phyloP scores from a whole-genome alignment of 2,329 filamentous ascomycete genomes.

The Capronia epimyces region DNA sequence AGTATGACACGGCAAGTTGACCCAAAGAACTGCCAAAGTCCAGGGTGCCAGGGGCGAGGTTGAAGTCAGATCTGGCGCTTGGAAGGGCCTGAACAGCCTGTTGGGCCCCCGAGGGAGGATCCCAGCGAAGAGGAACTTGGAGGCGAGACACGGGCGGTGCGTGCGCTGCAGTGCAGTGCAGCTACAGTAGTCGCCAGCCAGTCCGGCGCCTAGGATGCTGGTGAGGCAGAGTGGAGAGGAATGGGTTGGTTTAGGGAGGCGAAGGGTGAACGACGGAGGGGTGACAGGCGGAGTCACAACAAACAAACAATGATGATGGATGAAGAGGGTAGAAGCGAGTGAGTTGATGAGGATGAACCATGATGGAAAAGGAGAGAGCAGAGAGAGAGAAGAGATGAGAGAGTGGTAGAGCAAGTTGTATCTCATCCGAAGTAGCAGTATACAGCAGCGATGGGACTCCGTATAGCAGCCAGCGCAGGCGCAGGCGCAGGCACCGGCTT shows the following conservation, averaged over 20 bases:
- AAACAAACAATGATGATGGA: slow-evolving; percentile 10
- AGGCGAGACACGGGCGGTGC: neutral
- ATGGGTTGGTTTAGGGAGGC: slow-evolving; percentile 1
- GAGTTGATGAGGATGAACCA: neutral
- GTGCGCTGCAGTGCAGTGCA: neutral
- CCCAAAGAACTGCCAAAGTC: neutral
- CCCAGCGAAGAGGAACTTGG: neutral
- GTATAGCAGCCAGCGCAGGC: neutral
- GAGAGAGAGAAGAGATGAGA: neutral
- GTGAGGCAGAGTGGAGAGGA: neutral
- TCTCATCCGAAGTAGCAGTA: neutral
- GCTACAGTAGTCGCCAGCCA: neutral
- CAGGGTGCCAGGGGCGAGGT: neutral
- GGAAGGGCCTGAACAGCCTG: slow-evolving; percentile 1
- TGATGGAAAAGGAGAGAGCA: neutral
- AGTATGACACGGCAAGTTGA: neutral
- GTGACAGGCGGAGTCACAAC: slow-evolving; percentile 18
- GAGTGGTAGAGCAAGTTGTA: neutral
- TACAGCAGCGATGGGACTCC: too few relatives aligned
- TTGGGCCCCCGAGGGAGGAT: neutral
- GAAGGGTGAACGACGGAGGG: slow-evolving; percentile 3
- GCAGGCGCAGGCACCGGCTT: neutral
- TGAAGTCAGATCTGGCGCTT: neutral
- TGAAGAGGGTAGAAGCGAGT: neutral
- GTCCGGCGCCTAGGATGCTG: neutral